These are phyloP conservation scores for Stentor roeselii DNA, from an alignment of 73 alveolate genomes.

Conservation along the genomic window DNA sequence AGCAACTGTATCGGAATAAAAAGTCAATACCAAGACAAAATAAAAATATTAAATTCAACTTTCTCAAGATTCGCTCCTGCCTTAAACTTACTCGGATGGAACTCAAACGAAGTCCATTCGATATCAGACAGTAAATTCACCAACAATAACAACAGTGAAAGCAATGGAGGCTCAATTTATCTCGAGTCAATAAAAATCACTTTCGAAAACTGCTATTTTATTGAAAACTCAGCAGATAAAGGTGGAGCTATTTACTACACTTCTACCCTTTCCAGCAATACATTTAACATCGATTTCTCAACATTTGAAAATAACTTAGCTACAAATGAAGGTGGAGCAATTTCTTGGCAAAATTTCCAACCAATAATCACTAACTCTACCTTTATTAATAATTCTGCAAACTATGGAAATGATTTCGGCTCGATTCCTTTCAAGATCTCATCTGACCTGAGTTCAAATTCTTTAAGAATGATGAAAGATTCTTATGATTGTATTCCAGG, in stretches of 20 bases:
- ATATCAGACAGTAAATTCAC: too few species aligned
- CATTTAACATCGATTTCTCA: neutral
- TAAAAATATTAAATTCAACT: too few species aligned
- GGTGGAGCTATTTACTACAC: neutral
- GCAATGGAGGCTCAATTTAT: too few species aligned
- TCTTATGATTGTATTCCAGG: neutral
- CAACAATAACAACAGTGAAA: too few species aligned
- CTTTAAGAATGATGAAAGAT: neutral
- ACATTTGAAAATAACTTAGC: neutral
- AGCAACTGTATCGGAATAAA: too few species aligned
- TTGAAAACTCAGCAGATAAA: neutral
- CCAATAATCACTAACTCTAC: neutral
- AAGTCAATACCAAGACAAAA: too few species aligned
- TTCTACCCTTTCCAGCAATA: neutral
- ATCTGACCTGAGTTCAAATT: neutral
- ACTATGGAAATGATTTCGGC: constrained; percentile 25
- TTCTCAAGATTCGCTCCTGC: too few species aligned
- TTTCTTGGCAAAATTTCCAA: neutral
- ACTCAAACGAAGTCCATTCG: too few species aligned
- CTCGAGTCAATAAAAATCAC: too few species aligned
- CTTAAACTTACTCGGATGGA: too few species aligned
- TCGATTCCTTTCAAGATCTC: neutral
- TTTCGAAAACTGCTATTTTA: neutral
- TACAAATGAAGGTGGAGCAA: constrained; percentile 17
- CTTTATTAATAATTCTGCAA: constrained; percentile 17